Base-by-base conservation (phyloP, 2,329 filamentous ascomycete genomes). In the Penicillium sp. region DNA sequence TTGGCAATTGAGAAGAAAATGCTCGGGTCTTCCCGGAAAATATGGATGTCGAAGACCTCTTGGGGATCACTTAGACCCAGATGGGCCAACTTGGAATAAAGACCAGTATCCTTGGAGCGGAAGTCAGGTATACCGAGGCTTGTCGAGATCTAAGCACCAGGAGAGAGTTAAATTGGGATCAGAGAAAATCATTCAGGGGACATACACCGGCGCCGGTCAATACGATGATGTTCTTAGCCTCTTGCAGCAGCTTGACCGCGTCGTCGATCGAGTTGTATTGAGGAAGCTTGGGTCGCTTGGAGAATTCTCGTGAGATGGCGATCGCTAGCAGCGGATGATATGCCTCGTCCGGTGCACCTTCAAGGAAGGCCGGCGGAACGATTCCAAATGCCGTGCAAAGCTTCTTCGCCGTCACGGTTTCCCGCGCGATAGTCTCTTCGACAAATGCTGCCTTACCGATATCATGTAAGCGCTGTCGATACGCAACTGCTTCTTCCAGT, bases 101-200 rank as follows among this genome's bases (percentile, higher is more conserved):
- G 86, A 45, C 93, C 93, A 1, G 87, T 95, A 65, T 90, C 88
- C 71, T 94, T 94, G 47, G 92, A 96, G 60, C 94, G 87, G 68
- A 99, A 99, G 71, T 99, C 94, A 4, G 94, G 94, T 54, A 99
- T 97, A 56, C 94, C 94, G 18, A 99, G 84, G 47, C 90, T 96
- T 0, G 94, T 99, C 24, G 92, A 96, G 62, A 99, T 97, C 74
- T 79, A 56, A 21, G 42, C 13, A 28, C 38, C 15, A 7, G 21
- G 12, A 26, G 23, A n/a, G 9, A 13, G 13, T 49, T 13, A 52
- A 26, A 15, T n/a, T n/a, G n/a, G 15, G 2, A 18, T 21, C 18
- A 7, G 28, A 28, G 15, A 44, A 6, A 21, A 29, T 3, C 42
- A 0, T 42, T 18, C 8, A 8, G 33, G 16, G 34, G 38, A 66